Evolutionary conservation across 306 rosid genomes (phyloP).

Genomic region (Acmispon strigosus): DNA sequence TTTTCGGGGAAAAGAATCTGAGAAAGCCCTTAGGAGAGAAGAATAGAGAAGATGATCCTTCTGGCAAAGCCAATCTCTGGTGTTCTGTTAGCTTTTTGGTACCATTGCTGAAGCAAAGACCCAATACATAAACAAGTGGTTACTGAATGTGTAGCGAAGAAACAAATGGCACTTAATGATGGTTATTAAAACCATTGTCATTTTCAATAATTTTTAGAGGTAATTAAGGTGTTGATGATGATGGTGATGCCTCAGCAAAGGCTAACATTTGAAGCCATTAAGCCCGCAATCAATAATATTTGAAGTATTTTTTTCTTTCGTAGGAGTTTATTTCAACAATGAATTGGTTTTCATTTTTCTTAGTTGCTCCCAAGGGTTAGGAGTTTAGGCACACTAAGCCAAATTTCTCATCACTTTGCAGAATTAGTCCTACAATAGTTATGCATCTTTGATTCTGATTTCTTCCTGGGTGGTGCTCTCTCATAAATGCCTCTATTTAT

Average conservation of each 20-base stretch:
- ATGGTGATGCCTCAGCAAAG: background rate
- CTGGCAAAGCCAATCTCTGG: background rate
- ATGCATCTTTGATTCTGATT: background rate
- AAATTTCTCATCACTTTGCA: background rate
- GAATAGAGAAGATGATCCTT: background rate
- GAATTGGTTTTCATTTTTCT: background rate
- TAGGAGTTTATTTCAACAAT: background rate
- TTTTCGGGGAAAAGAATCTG: background rate
- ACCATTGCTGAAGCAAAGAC: background rate
- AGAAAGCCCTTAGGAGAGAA: no score
- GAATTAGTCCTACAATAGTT: background rate
- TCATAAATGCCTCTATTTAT: background rate
- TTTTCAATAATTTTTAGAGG: background rate
- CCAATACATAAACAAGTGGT: background rate
- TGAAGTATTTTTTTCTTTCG: background rate
- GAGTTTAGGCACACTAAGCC: constrained; percentile 10
- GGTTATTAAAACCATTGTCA: no score
- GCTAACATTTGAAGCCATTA: background rate
- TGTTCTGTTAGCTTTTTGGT: background rate
- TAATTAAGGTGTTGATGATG: background rate
- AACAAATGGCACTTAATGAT: background rate
- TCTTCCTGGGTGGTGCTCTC: background rate
- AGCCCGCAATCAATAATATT: background rate
- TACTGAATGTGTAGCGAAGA: no score
- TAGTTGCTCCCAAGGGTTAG: constrained; percentile 6